These are phyloP conservation scores for Parastagonospora nodorum DNA, from an alignment of 2,329 filamentous ascomycete genomes.

Conservation along the genomic window DNA sequence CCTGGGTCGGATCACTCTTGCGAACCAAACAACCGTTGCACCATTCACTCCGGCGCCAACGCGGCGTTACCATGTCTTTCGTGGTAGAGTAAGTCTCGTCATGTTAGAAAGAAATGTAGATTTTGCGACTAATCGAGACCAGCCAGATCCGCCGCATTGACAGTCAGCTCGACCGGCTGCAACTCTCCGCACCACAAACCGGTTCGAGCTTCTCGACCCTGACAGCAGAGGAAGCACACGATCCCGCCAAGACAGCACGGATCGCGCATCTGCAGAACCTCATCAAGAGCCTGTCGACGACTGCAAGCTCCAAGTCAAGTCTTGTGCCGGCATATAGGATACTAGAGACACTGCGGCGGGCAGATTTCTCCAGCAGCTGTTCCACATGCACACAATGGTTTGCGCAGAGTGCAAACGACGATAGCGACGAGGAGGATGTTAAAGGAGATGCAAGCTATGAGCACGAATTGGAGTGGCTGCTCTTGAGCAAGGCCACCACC, in stretches of 20 bases:
- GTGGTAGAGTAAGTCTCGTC: conserved; percentile 45
- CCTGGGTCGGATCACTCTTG: conserved; percentile 7
- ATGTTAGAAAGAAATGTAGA: background rate
- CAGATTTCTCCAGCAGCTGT: conserved; percentile 55
- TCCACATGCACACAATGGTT: conserved; percentile 48
- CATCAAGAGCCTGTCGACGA: conserved; percentile 72
- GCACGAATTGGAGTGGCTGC: conserved; percentile 84
- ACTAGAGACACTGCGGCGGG: conserved; percentile 65
- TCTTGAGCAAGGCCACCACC: conserved; percentile 89
- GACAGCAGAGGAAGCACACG: conserved; percentile 41
- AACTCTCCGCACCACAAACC: conserved; percentile 49
- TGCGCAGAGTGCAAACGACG: conserved; percentile 33
- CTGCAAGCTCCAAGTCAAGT: conserved; percentile 66
- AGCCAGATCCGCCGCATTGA: conserved; percentile 64
- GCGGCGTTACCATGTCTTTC: conserved; percentile 46
- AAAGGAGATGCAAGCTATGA: conserved; percentile 58
- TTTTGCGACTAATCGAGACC: conserved; percentile 8
- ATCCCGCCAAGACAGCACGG: conserved; percentile 54
- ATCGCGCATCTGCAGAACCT: conserved; percentile 66
- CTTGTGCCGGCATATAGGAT: conserved; percentile 64
- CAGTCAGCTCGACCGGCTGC: conserved; percentile 62
- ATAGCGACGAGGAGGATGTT: conserved; percentile 25
- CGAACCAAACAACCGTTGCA: conserved; percentile 1
- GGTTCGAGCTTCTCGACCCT: conserved; percentile 37
- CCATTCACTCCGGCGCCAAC: conserved; percentile 15